Conservation (phyloP, 2,329 filamentous ascomycete genomes). For the Aspergillus piperis region DNA sequence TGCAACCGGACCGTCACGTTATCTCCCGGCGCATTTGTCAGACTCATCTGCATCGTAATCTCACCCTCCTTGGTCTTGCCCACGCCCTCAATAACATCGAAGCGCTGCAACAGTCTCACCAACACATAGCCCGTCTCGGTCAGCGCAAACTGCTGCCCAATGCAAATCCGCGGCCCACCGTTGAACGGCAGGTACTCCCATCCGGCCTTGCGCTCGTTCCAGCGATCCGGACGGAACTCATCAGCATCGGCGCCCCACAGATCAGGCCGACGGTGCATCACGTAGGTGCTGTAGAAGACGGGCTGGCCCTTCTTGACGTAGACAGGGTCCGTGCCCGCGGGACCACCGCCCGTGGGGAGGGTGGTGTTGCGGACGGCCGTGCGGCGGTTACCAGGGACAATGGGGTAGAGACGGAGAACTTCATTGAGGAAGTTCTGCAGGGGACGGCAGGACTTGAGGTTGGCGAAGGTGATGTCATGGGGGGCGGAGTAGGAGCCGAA, state of each 20-base stretch:
- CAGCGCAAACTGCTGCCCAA: slow-evolving; percentile 79
- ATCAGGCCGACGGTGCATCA: slow-evolving; percentile 70
- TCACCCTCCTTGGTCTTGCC: slow-evolving; percentile 11
- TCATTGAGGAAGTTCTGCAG: slow-evolving; percentile 43
- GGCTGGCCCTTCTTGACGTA: slow-evolving; percentile 66
- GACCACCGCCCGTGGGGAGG: slow-evolving; percentile 59
- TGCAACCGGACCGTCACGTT: slow-evolving; percentile 35
- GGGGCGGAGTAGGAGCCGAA: slow-evolving; percentile 22
- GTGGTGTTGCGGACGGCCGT: slow-evolving; percentile 44
- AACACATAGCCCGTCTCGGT: slow-evolving; percentile 70
- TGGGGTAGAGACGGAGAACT: slow-evolving; percentile 48
- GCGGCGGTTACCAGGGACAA: slow-evolving; percentile 50
- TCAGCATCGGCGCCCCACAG: slow-evolving; percentile 51
- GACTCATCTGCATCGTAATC: slow-evolving; percentile 24
- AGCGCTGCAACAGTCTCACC: slow-evolving; percentile 71
- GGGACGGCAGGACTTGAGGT: slow-evolving; percentile 44
- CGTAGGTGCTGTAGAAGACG: slow-evolving; percentile 67
- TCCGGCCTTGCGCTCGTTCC: slow-evolving; percentile 64
- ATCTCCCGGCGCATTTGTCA: slow-evolving; percentile 32
- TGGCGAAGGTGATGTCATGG: slow-evolving; percentile 41
- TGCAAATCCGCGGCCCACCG: slow-evolving; percentile 71
- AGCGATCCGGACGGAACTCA: slow-evolving; percentile 67
- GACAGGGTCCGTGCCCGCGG: slow-evolving; percentile 60
- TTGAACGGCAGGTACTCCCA: slow-evolving; percentile 78
- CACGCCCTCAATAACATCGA: slow-evolving; percentile 58